Evolutionary conservation across 169 alveolate genomes (phyloP), one percentile per base, ranked within the genome.

Genomic region (Plasmodium adleri): DNA sequence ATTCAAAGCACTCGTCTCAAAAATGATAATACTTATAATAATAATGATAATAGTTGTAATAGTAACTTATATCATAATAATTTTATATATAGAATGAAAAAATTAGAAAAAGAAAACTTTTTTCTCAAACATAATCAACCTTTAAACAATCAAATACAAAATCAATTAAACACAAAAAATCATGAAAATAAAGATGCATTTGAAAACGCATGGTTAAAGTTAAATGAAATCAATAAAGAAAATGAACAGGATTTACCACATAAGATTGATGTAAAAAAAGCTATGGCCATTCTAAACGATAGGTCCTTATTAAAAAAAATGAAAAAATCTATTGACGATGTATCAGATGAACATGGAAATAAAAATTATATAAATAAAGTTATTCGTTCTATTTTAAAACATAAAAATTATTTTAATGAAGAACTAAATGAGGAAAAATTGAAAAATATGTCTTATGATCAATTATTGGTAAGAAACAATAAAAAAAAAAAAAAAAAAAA

Each of bases 281-380:
- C 92, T n/a, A 72, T 86, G 92, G 72, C 71, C 47, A 13, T 86
- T 22, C 58, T 86, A 28, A 86, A 86, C 74, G 28, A 86, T 13
- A 86, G 71, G 22, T 15, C 62, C 10, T 62, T 54, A 64, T n/a
- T 59, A 56, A 86, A 86, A 60, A 86, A 86, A 54, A 17, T 62
- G 24, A 86, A 86, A 63, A 70, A 67, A 10, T 47, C 56, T 12
- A 22, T 86, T 50, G 72, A 62, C 49, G 72, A 86, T 39, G 32
- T 20, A 39, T 47, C 66, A 50, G 67, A 72, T 47, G 76, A 86
- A 12, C 17, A 39, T 52, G 28, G 13, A 17, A 67, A 62, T 71
- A 47, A 59, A 72, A 62, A 59, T 28, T 86, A 86, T 43, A 86
- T 86, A 17, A 39, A 52, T 0, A 86, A 71, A 86, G 72, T 86